Base-by-base conservation (phyloP, 2,329 filamentous ascomycete species). In the Claviceps monticola region DNA sequence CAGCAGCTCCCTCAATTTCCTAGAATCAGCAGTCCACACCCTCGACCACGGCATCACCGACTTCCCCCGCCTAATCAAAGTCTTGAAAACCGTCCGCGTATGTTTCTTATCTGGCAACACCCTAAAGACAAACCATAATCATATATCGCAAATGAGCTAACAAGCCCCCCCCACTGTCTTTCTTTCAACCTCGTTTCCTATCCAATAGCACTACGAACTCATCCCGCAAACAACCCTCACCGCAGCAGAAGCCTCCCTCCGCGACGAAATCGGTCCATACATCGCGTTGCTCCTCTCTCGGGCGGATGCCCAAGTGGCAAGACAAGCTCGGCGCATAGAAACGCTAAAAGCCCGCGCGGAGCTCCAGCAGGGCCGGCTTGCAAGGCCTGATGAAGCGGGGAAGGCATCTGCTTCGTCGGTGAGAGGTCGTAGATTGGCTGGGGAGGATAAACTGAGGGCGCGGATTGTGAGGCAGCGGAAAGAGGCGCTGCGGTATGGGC, bases 201-300 rank as follows among this genome's bases (percentile, higher is more conserved):
- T 19, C 19, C 19, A 2, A 19, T 19, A 19, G 84, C 90, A 95
- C 71, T 96, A 95, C 69, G 90, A 96, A 66, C 82, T 95, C 43
- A 86, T 95, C 59, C 87, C 89, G 16, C 88, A 95, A 64, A 80
- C 85, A 13, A 86, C 86, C 49, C 80, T 96, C 45, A 82, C 83
- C 55, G 78, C 84, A 56, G 90, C 90, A 36, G 90, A 96, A 68
- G 76, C 86, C 58, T 83, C 88, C 4, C 80, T 96, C 17, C 84
- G 89, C 60, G 86, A 88, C 61, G 89, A 95, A 64, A 93, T 95
- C 59, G 83, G 84, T n/a, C 90, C 90, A 8, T 89, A 88, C 66
- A 86, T 95, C 56, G 74, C 83, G 34, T 79, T 82, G 53, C 79
- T 96, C 2, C 81, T 96, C 49, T 78, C 82, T 56, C 83, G 89